Percentiles rank a stretch among this genome's conserved stretches.
These are phyloP conservation scores for Coemansia sp. DNA, from an alignment of 192 early-diverging fungal genomes.

Conservation along the genomic window DNA sequence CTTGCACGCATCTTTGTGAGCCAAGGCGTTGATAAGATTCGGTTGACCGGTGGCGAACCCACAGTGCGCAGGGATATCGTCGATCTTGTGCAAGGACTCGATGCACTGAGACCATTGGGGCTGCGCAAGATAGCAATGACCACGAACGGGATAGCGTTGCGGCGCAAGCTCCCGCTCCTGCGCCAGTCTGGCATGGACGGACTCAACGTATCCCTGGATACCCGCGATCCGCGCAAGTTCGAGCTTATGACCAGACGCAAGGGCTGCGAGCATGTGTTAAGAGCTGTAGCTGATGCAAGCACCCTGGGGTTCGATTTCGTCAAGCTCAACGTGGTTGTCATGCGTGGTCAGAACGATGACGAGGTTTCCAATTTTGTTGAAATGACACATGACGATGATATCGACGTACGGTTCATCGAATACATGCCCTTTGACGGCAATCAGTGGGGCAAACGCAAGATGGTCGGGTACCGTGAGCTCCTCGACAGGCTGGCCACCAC, in stretches of 20 bases:
- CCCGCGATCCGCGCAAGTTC: constrained; percentile 83
- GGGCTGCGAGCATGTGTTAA: constrained; percentile 78
- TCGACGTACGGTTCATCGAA: constrained; percentile 93
- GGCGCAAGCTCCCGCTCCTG: constrained; percentile 74
- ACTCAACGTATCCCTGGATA: constrained; percentile 92
- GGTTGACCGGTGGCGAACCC: constrained; percentile 95
- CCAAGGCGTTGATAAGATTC: constrained; percentile 90
- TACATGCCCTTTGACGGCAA: constrained; percentile 99
- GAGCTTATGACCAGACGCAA: constrained; percentile 84
- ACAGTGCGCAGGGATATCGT: constrained; percentile 90
- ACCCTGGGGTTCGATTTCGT: constrained; percentile 66
- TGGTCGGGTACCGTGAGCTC: constrained; percentile 83
- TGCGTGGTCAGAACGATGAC: constrained; percentile 79
- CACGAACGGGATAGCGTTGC: constrained; percentile 90
- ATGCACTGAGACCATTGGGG: constrained; percentile 69
- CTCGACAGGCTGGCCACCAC: constrained; percentile 57
- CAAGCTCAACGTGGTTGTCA: constrained; percentile 95
- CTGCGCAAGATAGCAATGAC: constrained; percentile 87
- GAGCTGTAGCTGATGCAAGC: constrained; percentile 70
- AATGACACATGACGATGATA: constrained; percentile 70
- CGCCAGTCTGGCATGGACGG: constrained; percentile 75
- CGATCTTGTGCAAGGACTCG: constrained; percentile 80
- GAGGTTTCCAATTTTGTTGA: constrained; percentile 84
- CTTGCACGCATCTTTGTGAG: constrained; percentile 82
- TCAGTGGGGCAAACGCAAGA: constrained; percentile 78